phyloP scores from a whole-genome alignment of 257 asterid species.

The Salvia rosmarinus region DNA sequence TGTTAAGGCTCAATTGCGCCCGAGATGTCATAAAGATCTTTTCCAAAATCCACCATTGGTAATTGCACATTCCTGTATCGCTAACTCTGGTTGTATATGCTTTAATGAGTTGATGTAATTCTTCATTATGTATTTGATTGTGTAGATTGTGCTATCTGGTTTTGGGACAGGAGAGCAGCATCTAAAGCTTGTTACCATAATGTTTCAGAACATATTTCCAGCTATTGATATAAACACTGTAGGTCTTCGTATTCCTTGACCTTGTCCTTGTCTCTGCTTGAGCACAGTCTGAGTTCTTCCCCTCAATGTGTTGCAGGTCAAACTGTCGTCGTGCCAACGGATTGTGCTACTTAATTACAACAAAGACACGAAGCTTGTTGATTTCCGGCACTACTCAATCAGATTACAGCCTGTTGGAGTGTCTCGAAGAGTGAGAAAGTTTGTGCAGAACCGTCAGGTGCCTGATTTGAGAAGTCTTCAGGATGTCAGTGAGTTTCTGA shows the following conservation, averaged over 20 bases:
- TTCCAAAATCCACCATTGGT: conserved; percentile 87
- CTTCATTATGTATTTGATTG: conserved; percentile 9
- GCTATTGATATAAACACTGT: conserved; percentile 90
- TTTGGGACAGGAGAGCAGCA: conserved; percentile 97
- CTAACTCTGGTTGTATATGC: neutral
- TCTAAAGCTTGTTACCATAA: conserved; percentile 79
- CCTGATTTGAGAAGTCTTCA: conserved; percentile 83
- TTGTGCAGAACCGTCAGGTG: conserved; percentile 89
- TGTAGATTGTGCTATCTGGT: conserved; percentile 94
- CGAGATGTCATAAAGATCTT: conserved; percentile 79
- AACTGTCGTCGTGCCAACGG: conserved; percentile 92
- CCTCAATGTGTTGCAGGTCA: conserved; percentile 59
- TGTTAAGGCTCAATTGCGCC: conserved; percentile 77
- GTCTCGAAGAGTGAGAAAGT: conserved; percentile 77
- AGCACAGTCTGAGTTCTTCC: conserved; percentile 28
- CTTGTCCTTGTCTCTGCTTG: conserved; percentile 11
- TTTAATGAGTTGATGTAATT: neutral
- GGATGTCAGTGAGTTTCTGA: conserved; percentile 88
- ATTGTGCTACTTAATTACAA: conserved; percentile 89
- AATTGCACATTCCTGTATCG: conserved; percentile 25
- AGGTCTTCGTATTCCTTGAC: conserved; percentile 39
- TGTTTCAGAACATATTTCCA: conserved; percentile 96
- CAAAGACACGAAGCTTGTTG: conserved; percentile 83
- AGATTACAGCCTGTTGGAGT: conserved; percentile 95
- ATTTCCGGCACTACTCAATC: conserved; percentile 88